Evolutionary conservation across 345 rosid species (phyloP), one percentile per base, ranked within the genome.

Genomic region (Eucalyptus pauciflora): DNA sequence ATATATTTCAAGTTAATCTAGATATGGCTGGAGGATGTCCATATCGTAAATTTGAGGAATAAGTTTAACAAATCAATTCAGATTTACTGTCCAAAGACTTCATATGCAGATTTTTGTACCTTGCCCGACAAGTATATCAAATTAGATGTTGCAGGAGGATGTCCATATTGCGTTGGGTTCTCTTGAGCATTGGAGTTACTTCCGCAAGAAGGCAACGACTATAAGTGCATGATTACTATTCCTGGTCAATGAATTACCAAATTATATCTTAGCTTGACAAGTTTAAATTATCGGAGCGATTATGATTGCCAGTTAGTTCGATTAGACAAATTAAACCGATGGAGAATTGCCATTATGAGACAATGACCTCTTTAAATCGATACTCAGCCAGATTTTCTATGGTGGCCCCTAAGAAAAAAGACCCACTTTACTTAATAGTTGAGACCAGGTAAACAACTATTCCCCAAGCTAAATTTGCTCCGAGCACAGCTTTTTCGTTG

Each of bases 261-360:
- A 27, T 58, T 25, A 25, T 58, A 25, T 10, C 7, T 58, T 58
- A 58, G 67, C 67, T 25, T 15, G 67, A 60, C 67, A 0, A 60
- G 7, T 0, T 25, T 62, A 0, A n/a, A 62, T 62, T 0, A 62
- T 62, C 31, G 0, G 18, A 29, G 71, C 37, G 15, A 13, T 0
- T 62, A 0, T 62, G 16, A 15, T 29, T 62, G 33, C 18, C 71
- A 62, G 15, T 7, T 29, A 7, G 5, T 62, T 29, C 5, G n/a
- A 29, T 62, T 62, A 62, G 33, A 62, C 33, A 62, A 0, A 29
- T 13, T 10, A 62, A 62, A 29, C 33, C 0, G 17, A 0, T 29
- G 14, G 16, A 62, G 33, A 29, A 62, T 62, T 29, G 17, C 3
- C 37, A 14, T 62, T 0, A 31, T 4, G 7, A 62, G 71, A 62